Percentiles rank a stretch among this genome's conserved stretches.
Conservation (phyloP, 2,329 filamentous ascomycete genomes). For the Aotearoamyces nothofagi region DNA sequence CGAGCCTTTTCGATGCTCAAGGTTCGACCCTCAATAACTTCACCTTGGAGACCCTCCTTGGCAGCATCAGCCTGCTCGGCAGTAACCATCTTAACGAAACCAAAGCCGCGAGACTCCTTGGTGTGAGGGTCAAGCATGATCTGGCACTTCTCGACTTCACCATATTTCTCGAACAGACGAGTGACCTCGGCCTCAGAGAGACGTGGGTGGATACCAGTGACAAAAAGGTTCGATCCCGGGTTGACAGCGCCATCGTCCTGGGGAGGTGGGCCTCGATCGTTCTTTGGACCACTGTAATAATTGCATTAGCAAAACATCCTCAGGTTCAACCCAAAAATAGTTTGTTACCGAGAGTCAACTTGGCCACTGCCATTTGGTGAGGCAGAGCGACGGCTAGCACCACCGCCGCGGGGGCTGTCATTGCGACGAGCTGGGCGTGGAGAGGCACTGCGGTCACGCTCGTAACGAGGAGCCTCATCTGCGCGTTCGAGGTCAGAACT, state of each 20-base stretch:
- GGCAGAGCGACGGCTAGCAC: slow-evolving; percentile 45
- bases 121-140: slow-evolving; percentile 99
- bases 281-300: slow-evolving; percentile 30
- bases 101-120: slow-evolving; percentile 96
- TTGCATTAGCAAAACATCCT: slow-evolving; percentile 3
- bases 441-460: slow-evolving; percentile 52
- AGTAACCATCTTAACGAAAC: slow-evolving; percentile 98
- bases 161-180: slow-evolving; percentile 96
- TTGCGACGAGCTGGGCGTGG: slow-evolving; percentile 42
- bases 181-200: slow-evolving; percentile 81
- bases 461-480: slow-evolving; percentile 53
- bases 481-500: slow-evolving; percentile 12
- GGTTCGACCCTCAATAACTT: slow-evolving; percentile 87
- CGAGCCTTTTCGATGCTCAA: slow-evolving; percentile 98
- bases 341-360: slow-evolving; percentile 25
- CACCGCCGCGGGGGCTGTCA: slow-evolving; percentile 35
- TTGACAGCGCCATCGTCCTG: slow-evolving; percentile 72
- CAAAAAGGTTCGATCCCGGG: slow-evolving; percentile 94
- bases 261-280: slow-evolving; percentile 28
- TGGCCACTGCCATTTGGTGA: slow-evolving; percentile 40
- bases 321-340: not conserved
- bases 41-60: slow-evolving; percentile 89
- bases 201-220: slow-evolving; percentile 92
- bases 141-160: slow-evolving; percentile 96
- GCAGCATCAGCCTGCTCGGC: slow-evolving; percentile 91